Evolutionary conservation across 2,329 filamentous ascomycete species (phyloP), one percentile per base, ranked within the genome.

Genomic region (Calonectria multiphialidica): DNA sequence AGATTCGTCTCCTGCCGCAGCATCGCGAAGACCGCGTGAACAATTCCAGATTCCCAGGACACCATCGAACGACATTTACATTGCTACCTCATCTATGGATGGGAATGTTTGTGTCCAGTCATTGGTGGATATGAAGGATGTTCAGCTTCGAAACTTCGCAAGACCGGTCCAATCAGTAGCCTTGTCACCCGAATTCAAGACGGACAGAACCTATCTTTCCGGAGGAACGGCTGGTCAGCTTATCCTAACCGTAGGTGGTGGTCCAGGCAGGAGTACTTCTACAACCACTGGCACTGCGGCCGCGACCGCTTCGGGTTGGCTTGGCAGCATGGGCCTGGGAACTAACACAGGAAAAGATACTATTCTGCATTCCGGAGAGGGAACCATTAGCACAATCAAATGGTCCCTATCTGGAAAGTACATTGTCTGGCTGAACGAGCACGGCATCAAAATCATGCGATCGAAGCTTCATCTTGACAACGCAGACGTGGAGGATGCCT

Each of bases 391-490:
- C 81, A 94, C 93, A 4, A 97, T 99, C 80, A 96, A 97, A 82
- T 99, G 96, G 95, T 98, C 96, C 0, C 82, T 96, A 47, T 96
- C 95, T 0, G 96, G 97, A 1, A 97, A 94, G 84, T 98, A 96
- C 80, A 94, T 98, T 1, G 94, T 93, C 0, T 99, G 97, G 97
- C 89, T 98, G 47, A 99, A 98, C 80, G 97, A 99, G 83, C 93
- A 97, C 79, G 97, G 97, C 5, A 97, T 98, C 81, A 98, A 98
- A 82, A 97, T 99, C 72, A 98, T 98, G 96, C 91, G 97, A 44
- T 95, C 95, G 5, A 95, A 97, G 81, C 81, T 97, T 23, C 91
- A 96, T 77, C 88, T 98, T 6, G 95, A 97, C 7, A 92, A 88
- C 74, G 89, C 89, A 15, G 93, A 98, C 79, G 86, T 89, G 2